phyloP scores from a whole-genome alignment of 257 asterid genomes.

The Solanum neorickii region DNA sequence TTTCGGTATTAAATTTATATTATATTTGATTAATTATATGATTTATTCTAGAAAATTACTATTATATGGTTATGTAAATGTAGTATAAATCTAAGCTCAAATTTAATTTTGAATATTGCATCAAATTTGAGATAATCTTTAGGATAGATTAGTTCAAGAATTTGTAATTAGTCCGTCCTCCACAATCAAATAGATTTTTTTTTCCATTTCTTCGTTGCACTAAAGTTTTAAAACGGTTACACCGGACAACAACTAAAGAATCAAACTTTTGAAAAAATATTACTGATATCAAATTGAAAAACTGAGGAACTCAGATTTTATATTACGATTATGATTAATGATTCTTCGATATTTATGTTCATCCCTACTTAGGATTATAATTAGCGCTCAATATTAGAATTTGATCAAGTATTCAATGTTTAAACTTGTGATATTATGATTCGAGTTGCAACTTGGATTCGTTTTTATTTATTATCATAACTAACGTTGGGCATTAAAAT shows the following conservation, averaged over 20 bases:
- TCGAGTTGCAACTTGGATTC: not conserved
- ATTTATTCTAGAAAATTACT: not conserved
- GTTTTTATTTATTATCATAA: not conserved
- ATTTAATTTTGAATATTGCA: not conserved
- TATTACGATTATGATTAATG: too few relatives aligned
- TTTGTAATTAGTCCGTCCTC: too few relatives aligned
- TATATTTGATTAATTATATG: not conserved
- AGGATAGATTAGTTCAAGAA: not conserved
- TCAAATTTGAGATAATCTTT: not conserved
- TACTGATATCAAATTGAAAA: too few relatives aligned
- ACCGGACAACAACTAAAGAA: fast-evolving
- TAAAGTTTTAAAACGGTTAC: too few relatives aligned
- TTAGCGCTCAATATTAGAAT: not conserved
- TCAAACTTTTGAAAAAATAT: too few relatives aligned
- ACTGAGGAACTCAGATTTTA: too few relatives aligned
- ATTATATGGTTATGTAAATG: not conserved
- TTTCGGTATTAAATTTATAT: not conserved
- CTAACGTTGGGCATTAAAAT: not conserved
- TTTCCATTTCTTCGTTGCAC: too few relatives aligned
- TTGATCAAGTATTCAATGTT: fast-evolving
- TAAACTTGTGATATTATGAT: not conserved
- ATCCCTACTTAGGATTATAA: too few relatives aligned
- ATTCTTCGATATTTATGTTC: too few relatives aligned
- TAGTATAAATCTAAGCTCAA: not conserved
- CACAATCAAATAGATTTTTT: too few relatives aligned